Percentiles rank a stretch among this genome's conserved stretches.
phyloP scores from a whole-genome alignment of 345 rosid species.

The Abelmoschus esculentus region DNA sequence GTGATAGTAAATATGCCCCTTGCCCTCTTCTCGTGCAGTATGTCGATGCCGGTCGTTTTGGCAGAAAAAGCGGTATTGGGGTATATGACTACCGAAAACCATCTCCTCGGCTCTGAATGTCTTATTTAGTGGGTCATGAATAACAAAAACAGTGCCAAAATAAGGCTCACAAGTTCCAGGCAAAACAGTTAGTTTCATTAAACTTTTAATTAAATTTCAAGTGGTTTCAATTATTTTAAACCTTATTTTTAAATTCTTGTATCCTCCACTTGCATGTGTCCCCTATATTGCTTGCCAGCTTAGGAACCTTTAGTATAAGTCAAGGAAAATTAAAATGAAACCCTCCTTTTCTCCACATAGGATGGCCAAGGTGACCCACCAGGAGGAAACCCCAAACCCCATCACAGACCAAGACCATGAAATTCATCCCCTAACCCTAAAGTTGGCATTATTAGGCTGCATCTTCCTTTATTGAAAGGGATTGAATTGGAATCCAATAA shows the following conservation, averaged over 20 bases:
- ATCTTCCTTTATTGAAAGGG: constrained; percentile 40
- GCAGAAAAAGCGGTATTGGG: constrained; percentile 68
- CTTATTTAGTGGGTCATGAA: neutral
- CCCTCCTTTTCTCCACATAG: constrained; percentile 10
- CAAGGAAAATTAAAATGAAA: constrained; percentile 17
- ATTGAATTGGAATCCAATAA: constrained; percentile 50
- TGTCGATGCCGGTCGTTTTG: constrained; percentile 79
- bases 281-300: constrained; percentile 38
- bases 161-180: neutral
- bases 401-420: neutral
- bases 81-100: constrained; percentile 55
- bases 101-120: constrained; percentile 43
- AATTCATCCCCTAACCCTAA: constrained; percentile 10
- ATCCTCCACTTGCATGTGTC: neutral
- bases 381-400: neutral
- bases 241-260: too few relatives aligned
- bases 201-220: too few relatives aligned
- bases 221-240: too few relatives aligned
- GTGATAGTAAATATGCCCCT: constrained; percentile 58
- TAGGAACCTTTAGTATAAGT: constrained; percentile 14
- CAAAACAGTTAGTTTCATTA: too few relatives aligned
- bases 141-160: neutral
- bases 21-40: constrained; percentile 85
- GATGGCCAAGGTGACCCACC: constrained; percentile 28
- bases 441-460: constrained; percentile 26